These are phyloP conservation scores for Bolboschoenus planiculmis DNA, from an alignment of 176 grass and related monocot genomes.

Conservation along the genomic window DNA sequence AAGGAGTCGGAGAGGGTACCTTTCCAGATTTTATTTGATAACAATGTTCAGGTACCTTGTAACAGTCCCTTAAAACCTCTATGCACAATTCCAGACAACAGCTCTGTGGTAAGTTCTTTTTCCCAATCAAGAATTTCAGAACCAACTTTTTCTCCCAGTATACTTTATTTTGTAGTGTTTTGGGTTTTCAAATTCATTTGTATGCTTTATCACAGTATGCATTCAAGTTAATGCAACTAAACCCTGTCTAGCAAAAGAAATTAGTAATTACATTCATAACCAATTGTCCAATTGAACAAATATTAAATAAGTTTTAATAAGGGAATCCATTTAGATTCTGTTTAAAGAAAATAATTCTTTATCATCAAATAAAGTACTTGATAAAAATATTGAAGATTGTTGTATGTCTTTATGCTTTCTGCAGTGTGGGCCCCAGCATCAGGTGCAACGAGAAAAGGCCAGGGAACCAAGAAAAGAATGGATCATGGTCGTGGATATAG, in stretches of 20 bases:
- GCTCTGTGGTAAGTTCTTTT: slow-evolving; percentile 6
- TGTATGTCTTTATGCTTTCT: slow-evolving; percentile 8
- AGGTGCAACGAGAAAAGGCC: slow-evolving; percentile 10
- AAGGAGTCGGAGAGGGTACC: slow-evolving; percentile 30
- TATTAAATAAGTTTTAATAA: neutral
- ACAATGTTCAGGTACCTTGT: neutral
- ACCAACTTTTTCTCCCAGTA: neutral
- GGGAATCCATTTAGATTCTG: neutral
- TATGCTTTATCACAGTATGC: neutral
- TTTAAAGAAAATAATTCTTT: neutral
- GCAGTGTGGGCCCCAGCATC: slow-evolving; percentile 7
- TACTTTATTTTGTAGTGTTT: neutral
- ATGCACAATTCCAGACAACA: neutral
- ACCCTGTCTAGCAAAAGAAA: neutral
- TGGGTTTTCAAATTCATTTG: neutral
- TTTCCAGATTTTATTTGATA: slow-evolving; percentile 15
- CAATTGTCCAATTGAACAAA: neutral
- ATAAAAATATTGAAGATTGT: neutral
- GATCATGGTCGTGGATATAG: slow-evolving; percentile 72
- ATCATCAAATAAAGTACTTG: neutral
- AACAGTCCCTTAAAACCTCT: neutral
- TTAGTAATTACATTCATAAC: neutral
- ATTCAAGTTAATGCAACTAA: neutral
- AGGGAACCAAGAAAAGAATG: slow-evolving; percentile 53
- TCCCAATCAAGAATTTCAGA: neutral